Conservation (phyloP, 306 rosid genomes). For the Alnus rubra region DNA sequence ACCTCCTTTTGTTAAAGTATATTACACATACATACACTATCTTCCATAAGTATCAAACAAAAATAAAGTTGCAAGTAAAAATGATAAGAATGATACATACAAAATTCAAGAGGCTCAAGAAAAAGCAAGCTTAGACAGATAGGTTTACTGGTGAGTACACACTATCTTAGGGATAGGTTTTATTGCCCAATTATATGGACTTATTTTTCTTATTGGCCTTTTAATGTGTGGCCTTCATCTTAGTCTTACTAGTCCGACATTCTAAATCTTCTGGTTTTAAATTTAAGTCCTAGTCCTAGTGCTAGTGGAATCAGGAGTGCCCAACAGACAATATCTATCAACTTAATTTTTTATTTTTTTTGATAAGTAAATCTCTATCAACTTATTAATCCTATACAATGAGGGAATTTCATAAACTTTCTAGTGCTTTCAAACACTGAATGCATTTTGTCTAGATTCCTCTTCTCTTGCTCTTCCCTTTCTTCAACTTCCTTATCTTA, state of each 20-base stretch:
- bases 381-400: neutral
- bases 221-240: neutral
- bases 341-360: neutral
- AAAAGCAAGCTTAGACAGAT: neutral
- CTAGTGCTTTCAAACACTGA: neutral
- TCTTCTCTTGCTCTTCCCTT: neutral
- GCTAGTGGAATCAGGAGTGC: neutral
- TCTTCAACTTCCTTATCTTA: neutral
- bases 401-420: neutral
- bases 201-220: neutral
- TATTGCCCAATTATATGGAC: neutral
- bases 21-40: neutral
- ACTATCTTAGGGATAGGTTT: neutral
- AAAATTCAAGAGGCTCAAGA: constrained; percentile 2
- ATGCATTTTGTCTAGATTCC: neutral
- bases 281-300: neutral
- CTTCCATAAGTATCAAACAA: neutral
- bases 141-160: neutral
- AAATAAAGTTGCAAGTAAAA: neutral
- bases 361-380: neutral
- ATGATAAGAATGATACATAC: neutral
- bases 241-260: neutral
- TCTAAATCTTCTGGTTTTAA: neutral
- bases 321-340: neutral
- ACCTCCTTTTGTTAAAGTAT: neutral